Base-by-base conservation (phyloP, 1,139 yeast species). In the Taphrina flavorubra region DNA sequence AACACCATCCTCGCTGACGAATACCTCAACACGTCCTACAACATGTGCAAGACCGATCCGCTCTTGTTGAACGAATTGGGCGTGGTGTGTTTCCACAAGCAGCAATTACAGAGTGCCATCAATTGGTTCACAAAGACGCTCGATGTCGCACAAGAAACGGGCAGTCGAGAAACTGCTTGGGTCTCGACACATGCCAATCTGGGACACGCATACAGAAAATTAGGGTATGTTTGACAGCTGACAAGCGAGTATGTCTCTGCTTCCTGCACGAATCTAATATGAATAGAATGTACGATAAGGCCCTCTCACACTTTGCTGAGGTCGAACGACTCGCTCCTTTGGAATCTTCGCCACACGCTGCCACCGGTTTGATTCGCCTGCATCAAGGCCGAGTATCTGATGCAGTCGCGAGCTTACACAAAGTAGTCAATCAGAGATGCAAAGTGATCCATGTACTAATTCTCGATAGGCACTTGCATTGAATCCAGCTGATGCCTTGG, bases 11-110 rank as follows among this genome's bases (percentile, higher is more conserved):
- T 94, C 68, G 92, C 98, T 0, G 94, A 90, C 73, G 98, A 94
- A 76, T 94, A 92, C 75, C 82, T 95, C 44, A 80, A 83, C 69
- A 85, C 94, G 11, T 86, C 97, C 0, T 87, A 86, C 74, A 86
- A 86, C 49, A 85, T 92, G 2, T 92, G 97, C 77, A 86, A 88
- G 37, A 81, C 86, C 1, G 99, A 95, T 77, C 99, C 99, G 0
- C 79, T 94, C 60, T 79, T 94, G 58, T 80, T 95, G 70, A 95
- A 95, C 78, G 99, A 95, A 77, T 80, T 92, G 75, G 99, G 98
- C 1, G 98, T 95, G 0, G 86, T 92, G 14, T 83, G 86, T 75
- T 95, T 90, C 77, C 95, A 92, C 76, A 88, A 87, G 73, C 83
- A 84, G 72, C 89, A 90, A 68, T 81, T 89, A 47, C 77, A 79